phyloP scores from a whole-genome alignment of 1,284 basidiomycete species.

The Tranzscheliella williamsii region DNA sequence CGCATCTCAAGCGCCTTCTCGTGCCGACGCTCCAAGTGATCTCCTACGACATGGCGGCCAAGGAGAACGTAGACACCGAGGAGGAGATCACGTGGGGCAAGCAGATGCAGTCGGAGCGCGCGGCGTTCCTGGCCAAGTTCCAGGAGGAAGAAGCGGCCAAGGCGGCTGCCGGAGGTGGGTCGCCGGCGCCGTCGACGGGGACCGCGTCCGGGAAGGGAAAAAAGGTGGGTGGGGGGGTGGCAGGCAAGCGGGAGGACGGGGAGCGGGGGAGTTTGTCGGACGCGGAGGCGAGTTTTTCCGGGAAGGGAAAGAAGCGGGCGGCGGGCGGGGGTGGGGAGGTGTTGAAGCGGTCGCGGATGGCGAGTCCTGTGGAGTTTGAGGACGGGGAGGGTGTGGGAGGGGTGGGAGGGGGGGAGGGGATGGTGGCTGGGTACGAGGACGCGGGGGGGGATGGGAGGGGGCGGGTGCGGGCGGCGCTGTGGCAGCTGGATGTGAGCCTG shows the following conservation, averaged over 20 bases:
- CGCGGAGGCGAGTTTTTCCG: conserved; percentile 5
- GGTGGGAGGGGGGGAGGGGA: conserved; percentile 4
- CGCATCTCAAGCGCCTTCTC: conserved; percentile 40
- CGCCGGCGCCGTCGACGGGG: conserved; percentile 29
- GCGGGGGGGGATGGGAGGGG: conserved; percentile 10
- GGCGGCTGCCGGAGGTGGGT: conserved; percentile 15
- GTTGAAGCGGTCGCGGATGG: conserved; percentile 32
- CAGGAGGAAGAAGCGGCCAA: conserved; percentile 54
- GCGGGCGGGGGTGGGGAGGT: conserved; percentile 15
- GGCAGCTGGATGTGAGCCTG: conserved; percentile 37
- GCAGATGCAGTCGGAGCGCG: conserved; percentile 53
- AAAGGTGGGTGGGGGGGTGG: conserved; percentile 2
- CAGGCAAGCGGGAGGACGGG: neutral
- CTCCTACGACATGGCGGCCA: conserved; percentile 22
- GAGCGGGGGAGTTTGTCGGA: conserved; percentile 26
- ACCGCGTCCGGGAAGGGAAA: conserved; percentile 12
- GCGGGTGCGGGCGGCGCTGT: conserved; percentile 30
- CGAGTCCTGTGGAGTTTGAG: conserved; percentile 29
- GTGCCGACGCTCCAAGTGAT: conserved; percentile 37
- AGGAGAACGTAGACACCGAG: conserved; percentile 54
- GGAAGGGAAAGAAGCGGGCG: neutral
- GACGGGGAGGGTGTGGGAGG: conserved; percentile 13
- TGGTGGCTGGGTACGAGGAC: conserved; percentile 9
- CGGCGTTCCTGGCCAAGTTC: conserved; percentile 52
- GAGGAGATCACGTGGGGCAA: conserved; percentile 56